phyloP scores from a whole-genome alignment of 768 basidiomycete species.

The Lactarius trivialis region DNA sequence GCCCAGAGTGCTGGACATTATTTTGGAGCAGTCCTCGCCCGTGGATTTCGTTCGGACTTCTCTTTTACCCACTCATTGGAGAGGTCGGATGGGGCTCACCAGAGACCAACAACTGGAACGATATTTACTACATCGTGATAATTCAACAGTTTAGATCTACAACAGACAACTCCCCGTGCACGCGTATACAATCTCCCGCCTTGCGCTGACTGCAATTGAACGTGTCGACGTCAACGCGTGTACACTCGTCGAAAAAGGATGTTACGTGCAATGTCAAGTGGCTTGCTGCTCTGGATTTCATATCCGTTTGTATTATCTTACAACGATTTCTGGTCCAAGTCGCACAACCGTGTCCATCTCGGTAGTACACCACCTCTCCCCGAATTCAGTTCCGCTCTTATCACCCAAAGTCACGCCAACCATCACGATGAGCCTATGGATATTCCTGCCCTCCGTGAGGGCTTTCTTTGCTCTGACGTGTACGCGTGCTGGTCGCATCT shows the following conservation, averaged over 20 bases:
- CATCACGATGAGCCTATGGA: conserved; percentile 59
- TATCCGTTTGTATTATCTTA: conserved; percentile 60
- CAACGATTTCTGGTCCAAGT: conserved; percentile 46
- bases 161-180: background rate
- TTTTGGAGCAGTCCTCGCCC: conserved; percentile 33
- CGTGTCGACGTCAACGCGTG: background rate
- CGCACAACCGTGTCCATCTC: too few relatives aligned
- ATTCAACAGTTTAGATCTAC: background rate
- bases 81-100: conserved; percentile 63
- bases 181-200: background rate
- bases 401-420: conserved; percentile 40
- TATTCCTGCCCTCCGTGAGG: conserved; percentile 40
- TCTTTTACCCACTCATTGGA: conserved; percentile 48
- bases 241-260: background rate
- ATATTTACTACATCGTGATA: conserved; percentile 2
- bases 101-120: conserved; percentile 48
- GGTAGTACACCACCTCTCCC: conserved; percentile 26
- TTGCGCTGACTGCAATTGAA: background rate
- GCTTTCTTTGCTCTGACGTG: background rate
- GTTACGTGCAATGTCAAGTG: background rate
- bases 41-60: conserved; percentile 28
- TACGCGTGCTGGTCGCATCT: background rate
- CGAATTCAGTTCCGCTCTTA: background rate
- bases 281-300: background rate
- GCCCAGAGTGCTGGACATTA: conserved; percentile 42